phyloP scores from a whole-genome alignment of 495 filamentous ascomycete species.

The Gamarada debralockiae region DNA sequence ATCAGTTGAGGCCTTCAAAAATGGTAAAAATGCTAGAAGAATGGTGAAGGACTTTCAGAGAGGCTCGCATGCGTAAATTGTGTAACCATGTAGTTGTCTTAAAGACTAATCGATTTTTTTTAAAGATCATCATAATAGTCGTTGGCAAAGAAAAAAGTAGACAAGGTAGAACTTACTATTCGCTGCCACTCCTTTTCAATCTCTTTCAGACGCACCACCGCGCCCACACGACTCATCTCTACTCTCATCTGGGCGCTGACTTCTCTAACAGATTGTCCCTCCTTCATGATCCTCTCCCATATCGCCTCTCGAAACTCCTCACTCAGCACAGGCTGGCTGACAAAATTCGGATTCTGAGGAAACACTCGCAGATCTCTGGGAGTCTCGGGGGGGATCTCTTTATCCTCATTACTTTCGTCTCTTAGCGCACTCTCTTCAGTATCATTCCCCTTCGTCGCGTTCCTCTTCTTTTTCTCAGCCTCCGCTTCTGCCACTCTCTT shows the following conservation, averaged over 20 bases:
- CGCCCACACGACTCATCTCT: constrained; percentile 82
- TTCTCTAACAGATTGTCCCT: constrained; percentile 65
- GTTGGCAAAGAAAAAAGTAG: constrained; percentile 7
- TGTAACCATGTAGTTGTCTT: constrained; percentile 88
- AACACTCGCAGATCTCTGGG: constrained; percentile 50
- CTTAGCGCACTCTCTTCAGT: not conserved
- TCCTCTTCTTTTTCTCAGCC: not conserved
- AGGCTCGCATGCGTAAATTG: constrained; percentile 46
- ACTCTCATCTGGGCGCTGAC: constrained; percentile 77
- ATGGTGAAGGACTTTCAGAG: constrained; percentile 34
- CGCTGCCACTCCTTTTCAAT: constrained; percentile 74
- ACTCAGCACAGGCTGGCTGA: constrained; percentile 69
- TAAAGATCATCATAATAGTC: constrained; percentile 43
- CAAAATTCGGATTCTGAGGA: constrained; percentile 69
- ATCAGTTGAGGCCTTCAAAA: constrained; percentile 12
- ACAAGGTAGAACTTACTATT: constrained; percentile 52
- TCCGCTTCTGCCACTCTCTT: constrained; percentile 13
- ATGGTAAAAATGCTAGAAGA: not conserved
- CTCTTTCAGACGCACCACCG: constrained; percentile 82
- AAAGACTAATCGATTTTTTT: constrained; percentile 97
- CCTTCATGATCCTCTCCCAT: constrained; percentile 57
- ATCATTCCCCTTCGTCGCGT: constrained; percentile 1
- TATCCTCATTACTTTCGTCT: not conserved
- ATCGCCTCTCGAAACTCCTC: constrained; percentile 74
- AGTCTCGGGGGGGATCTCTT: constrained; percentile 13